These are phyloP conservation scores for Candida rishiriensis DNA, from an alignment of 805 yeast genomes.

Conservation along the genomic window DNA sequence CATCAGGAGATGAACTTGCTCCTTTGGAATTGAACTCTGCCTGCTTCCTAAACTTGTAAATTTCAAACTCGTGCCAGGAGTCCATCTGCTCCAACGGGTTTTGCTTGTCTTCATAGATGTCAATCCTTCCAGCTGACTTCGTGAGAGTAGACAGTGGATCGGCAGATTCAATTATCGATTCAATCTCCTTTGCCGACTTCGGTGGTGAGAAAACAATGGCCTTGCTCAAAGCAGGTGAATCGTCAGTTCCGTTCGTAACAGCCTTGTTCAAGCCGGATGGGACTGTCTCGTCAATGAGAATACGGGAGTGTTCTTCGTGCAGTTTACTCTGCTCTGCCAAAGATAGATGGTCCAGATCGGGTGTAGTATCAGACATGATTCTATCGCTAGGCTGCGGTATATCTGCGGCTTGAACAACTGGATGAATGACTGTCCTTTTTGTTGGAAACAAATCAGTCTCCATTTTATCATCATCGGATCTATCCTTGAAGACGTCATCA, in stretches of 20 bases:
- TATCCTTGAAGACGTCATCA: conserved; percentile 11
- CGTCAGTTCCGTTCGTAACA: not conserved
- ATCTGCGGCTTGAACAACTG: not conserved
- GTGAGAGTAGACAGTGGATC: conserved; percentile 24
- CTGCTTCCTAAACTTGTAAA: conserved; percentile 5
- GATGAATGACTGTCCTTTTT: not conserved
- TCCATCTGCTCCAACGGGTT: conserved; percentile 10
- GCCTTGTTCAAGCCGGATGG: not conserved
- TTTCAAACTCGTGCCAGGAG: conserved; percentile 19
- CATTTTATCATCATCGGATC: conserved; percentile 9
- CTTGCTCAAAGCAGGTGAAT: not conserved
- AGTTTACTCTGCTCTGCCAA: conserved; percentile 10
- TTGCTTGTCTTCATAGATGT: conserved; percentile 19
- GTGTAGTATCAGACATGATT: conserved; percentile 18
- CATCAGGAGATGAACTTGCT: not conserved
- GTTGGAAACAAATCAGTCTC: conserved; percentile 9
- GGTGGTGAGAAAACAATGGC: conserved; percentile 4
- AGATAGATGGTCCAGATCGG: conserved; percentile 15
- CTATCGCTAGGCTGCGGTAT: not conserved
- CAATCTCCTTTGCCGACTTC: conserved; percentile 9
- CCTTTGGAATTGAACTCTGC: not conserved
- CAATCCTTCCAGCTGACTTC: conserved; percentile 11
- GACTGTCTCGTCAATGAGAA: too few species aligned
- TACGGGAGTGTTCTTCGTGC: not conserved
- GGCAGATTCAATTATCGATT: conserved; percentile 15